Evolutionary conservation across 75 land plant genomes (phyloP).

Genomic region (Cupressus sempervirens): DNA sequence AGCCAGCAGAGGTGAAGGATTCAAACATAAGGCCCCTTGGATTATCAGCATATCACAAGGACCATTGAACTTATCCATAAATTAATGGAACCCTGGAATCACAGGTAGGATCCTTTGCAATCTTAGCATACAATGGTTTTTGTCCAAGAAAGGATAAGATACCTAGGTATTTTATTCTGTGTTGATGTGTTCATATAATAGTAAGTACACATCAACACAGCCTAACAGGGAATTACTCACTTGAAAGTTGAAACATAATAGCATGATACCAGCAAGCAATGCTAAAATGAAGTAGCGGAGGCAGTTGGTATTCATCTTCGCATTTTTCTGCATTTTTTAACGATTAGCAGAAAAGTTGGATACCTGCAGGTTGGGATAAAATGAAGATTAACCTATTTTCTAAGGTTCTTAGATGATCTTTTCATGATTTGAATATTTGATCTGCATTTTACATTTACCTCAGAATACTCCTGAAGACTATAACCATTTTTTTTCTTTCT

Average conservation of each 20-base stretch:
- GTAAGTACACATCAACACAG: background rate
- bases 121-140: too few relatives aligned
- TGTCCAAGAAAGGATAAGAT: too few relatives aligned
- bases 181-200: too few relatives aligned
- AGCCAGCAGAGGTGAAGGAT: too few relatives aligned
- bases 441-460: background rate
- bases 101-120: too few relatives aligned
- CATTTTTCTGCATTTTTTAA: background rate
- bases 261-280: background rate
- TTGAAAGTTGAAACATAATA: background rate
- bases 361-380: background rate
- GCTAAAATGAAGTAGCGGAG: too few relatives aligned
- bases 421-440: background rate
- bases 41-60: too few relatives aligned
- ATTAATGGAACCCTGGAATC: too few relatives aligned
- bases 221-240: background rate
- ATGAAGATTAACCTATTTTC: background rate
- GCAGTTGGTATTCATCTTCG: background rate
- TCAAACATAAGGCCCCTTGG: too few relatives aligned
- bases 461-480: background rate
- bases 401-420: background rate
- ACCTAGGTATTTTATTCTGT: too few relatives aligned
- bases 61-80: too few relatives aligned
- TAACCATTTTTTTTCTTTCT: background rate
- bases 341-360: background rate